Evolutionary conservation across 2,329 filamentous ascomycete species (phyloP), one percentile per base, ranked within the genome.

Genomic region (Fusarium praegraminearum): DNA sequence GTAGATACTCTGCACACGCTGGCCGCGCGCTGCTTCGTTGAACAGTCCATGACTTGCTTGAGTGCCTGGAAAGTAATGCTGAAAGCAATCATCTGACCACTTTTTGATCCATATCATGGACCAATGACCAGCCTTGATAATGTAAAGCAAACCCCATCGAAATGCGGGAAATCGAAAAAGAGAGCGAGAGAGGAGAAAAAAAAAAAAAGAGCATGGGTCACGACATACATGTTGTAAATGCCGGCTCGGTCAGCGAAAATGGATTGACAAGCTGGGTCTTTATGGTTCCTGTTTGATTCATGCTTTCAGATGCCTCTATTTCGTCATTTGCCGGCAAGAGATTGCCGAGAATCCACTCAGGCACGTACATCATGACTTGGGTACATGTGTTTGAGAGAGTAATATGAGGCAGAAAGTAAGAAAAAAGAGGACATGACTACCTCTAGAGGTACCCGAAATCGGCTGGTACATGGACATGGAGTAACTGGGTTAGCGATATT

Each of bases 181-280:
- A 18, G 22, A 22, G 15, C n/a, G 15, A 22, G 12, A 20, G 36
- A 5, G 22, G 12, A 20, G 36, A 5, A 16, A 8, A 13, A n/a
- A 8, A 13, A n/a, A 32, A 24, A 26, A 51, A 28, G 45, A 33
- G 32, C 16, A 45, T 49, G 62, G 40, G 62, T 67, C 62, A 59
- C 54, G 67, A 45, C 51, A 38, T 41, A 40, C 51, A 41, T 44
- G 35, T 63, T 41, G 44, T 16, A 40, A 69, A 49, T 66, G 49
- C 68, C 67, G 67, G 52, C 52, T 70, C 67, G 67, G 67, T 71
- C 67, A 71, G 55, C 67, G 64, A 70, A 71, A 68, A 71, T 30
- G 67, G 63, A 22, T 38, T 62, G 53, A 54, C 44, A 15, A 41
- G n/a, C 35, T 52, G 35, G 33, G 38, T 38, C n/a, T n/a, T 41